Percentiles rank a stretch among this genome's conserved stretches.
These are phyloP conservation scores for Macrophomina phaseolina DNA, from an alignment of 2,329 filamentous ascomycete genomes.

Conservation along the genomic window DNA sequence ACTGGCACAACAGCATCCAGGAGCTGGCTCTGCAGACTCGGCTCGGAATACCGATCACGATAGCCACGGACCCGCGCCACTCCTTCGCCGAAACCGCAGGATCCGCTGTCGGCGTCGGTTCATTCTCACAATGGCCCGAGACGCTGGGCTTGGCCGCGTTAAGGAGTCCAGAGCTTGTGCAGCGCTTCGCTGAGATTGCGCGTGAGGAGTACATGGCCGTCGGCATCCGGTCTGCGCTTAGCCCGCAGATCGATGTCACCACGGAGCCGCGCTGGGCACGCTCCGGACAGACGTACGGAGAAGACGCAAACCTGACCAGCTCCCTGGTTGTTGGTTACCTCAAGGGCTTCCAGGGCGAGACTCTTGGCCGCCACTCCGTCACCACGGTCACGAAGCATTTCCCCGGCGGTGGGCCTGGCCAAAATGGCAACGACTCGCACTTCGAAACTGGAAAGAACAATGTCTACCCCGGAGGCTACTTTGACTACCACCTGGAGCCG, in stretches of 20 bases:
- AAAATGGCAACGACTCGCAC: constrained; percentile 59
- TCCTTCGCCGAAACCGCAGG: constrained; percentile 52
- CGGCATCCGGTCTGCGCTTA: constrained; percentile 54
- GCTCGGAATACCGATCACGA: constrained; percentile 56
- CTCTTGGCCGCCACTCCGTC: constrained; percentile 52
- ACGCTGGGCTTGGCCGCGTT: constrained; percentile 58
- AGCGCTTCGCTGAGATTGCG: constrained; percentile 56
- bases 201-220: constrained; percentile 54
- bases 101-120: constrained; percentile 50
- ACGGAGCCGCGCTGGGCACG: constrained; percentile 61
- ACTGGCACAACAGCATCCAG: constrained; percentile 53
- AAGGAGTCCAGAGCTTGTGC: constrained; percentile 50
- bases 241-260: constrained; percentile 58
- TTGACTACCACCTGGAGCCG: constrained; percentile 58
- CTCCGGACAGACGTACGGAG: constrained; percentile 54
- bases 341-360: constrained; percentile 54
- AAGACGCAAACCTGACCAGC: constrained; percentile 52
- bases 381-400: constrained; percentile 61
- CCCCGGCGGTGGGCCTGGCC: constrained; percentile 56
- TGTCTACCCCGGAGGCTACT: constrained; percentile 58
- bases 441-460: constrained; percentile 60
- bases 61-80: constrained; percentile 57
- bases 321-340: constrained; percentile 52
- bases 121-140: constrained; percentile 60
- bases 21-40: constrained; percentile 51